Percentiles rank a stretch among this genome's conserved stretches.
Evolutionary conservation across 768 basidiomycete species (phyloP).

Genomic region (Strobilomyces echinocephalus): DNA sequence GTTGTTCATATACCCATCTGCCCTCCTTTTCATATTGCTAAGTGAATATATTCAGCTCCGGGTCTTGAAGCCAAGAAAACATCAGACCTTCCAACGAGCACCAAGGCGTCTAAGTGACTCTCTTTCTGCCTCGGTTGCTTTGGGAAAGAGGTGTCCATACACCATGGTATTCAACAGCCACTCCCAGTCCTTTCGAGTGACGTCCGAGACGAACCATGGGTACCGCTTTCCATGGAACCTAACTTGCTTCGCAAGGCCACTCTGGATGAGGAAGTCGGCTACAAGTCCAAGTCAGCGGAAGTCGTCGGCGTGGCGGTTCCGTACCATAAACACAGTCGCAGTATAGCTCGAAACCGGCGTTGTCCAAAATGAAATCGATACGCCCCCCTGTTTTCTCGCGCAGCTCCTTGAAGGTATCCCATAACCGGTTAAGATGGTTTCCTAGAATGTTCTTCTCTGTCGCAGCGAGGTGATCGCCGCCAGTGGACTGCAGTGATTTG

Average conservation of each 20-base stretch:
- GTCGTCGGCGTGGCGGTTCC: not conserved
- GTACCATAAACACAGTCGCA: slow-evolving; percentile 82
- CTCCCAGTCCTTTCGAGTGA: slow-evolving; percentile 90
- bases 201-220: slow-evolving; percentile 92
- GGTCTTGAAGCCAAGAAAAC: not conserved
- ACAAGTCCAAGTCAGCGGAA: slow-evolving; percentile 15
- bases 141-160: slow-evolving; percentile 90
- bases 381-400: slow-evolving; percentile 68
- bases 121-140: slow-evolving; percentile 71
- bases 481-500: slow-evolving; percentile 92
- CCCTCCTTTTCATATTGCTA: slow-evolving; percentile 90
- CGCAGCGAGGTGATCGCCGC: slow-evolving; percentile 90
- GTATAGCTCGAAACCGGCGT: slow-evolving; percentile 81
- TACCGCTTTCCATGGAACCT: slow-evolving; percentile 95
- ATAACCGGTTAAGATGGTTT: slow-evolving; percentile 68
- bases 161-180: slow-evolving; percentile 87
- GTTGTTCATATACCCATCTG: slow-evolving; percentile 92
- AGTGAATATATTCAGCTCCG: slow-evolving; percentile 3
- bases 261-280: slow-evolving; percentile 93
- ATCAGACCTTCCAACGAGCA: slow-evolving; percentile 77
- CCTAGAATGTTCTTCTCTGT: slow-evolving; percentile 96
- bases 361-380: slow-evolving; percentile 80
- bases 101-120: slow-evolving; percentile 80
- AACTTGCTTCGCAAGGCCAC: slow-evolving; percentile 77
- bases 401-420: slow-evolving; percentile 69